Conservation (phyloP, 495 filamentous ascomycete genomes). For the Penicillium psychrofluorescens region DNA sequence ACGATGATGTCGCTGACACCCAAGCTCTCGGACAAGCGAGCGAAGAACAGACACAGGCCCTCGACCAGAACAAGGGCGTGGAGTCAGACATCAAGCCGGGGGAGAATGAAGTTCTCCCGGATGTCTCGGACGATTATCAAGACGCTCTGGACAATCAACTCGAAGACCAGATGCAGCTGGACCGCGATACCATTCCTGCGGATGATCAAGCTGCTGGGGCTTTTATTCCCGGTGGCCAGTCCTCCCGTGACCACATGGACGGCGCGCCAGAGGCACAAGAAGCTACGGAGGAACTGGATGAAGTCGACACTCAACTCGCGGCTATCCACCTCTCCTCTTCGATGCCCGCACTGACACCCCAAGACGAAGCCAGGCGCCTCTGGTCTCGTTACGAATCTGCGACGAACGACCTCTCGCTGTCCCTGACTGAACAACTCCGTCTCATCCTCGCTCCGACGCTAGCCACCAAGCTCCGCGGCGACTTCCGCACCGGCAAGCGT, state of each 20-base stretch:
- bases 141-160: slow-evolving; percentile 41
- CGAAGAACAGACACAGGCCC: slow-evolving; percentile 72
- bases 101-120: slow-evolving; percentile 49
- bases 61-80: slow-evolving; percentile 80
- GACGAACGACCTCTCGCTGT: slow-evolving; percentile 79
- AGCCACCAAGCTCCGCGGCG: slow-evolving; percentile 91
- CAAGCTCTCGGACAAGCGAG: slow-evolving; percentile 87
- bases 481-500: slow-evolving; percentile 95
- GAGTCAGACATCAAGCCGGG: slow-evolving; percentile 57
- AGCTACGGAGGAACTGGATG: slow-evolving; percentile 54
- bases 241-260: slow-evolving; percentile 23
- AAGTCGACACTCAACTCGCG: slow-evolving; percentile 68
- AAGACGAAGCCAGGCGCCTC: slow-evolving; percentile 62
- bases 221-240: slow-evolving; percentile 32
- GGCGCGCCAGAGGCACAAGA: slow-evolving; percentile 33
- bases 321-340: slow-evolving; percentile 57
- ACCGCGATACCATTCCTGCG: slow-evolving; percentile 25
- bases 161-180: slow-evolving; percentile 42
- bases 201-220: slow-evolving; percentile 37
- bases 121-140: slow-evolving; percentile 49
- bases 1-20: slow-evolving; percentile 69
- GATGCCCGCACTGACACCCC: slow-evolving; percentile 32
- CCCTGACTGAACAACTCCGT: slow-evolving; percentile 85
- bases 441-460: slow-evolving; percentile 91
- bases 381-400: slow-evolving; percentile 80